Evolutionary conservation across 2,329 filamentous ascomycete genomes (phyloP).

Genomic region (Phoma sp.): DNA sequence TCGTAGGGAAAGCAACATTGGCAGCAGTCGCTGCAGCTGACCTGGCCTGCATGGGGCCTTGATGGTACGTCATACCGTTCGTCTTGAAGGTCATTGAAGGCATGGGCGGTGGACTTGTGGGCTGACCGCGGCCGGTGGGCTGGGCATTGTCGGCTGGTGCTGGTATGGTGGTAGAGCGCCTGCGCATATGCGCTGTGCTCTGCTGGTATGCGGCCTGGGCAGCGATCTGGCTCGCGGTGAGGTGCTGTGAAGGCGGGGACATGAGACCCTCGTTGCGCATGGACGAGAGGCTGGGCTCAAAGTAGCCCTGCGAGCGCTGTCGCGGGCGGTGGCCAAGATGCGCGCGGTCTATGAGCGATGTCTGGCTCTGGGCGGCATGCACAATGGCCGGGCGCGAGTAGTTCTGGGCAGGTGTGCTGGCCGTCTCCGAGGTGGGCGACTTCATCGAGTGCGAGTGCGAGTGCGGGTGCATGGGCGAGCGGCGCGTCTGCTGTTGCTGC

Average conservation of each 20-base stretch:
- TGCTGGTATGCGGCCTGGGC: conserved; percentile 76
- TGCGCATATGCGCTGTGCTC: conserved; percentile 61
- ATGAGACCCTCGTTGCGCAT: conserved; percentile 49
- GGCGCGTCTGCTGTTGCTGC: conserved; percentile 39
- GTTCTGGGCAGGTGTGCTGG: conserved; percentile 36
- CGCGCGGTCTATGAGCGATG: conserved; percentile 15
- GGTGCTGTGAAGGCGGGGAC: conserved; percentile 48
- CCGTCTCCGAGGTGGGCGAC: conserved; percentile 34
- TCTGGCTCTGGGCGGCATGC: conserved; percentile 41
- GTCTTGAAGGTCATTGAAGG: conserved; percentile 48
- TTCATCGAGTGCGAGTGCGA: conserved; percentile 32
- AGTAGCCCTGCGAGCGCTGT: conserved; percentile 76
- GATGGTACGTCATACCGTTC: conserved; percentile 59
- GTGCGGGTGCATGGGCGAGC: conserved; percentile 42
- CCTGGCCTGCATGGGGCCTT: conserved; percentile 66
- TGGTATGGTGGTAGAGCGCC: conserved; percentile 77
- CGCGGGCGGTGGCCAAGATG: conserved; percentile 62
- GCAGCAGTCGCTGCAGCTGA: conserved; percentile 73
- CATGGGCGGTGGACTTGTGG: conserved; percentile 64
- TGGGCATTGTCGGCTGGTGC: conserved; percentile 51
- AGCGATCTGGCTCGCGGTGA: conserved; percentile 77
- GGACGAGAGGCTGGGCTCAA: conserved; percentile 74
- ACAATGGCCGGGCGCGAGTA: conserved; percentile 46
- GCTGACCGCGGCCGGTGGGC: conserved; percentile 44
- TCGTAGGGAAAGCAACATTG: conserved; percentile 74